phyloP scores from a whole-genome alignment of 2,329 filamentous ascomycete species.

The Penicillium sp. region DNA sequence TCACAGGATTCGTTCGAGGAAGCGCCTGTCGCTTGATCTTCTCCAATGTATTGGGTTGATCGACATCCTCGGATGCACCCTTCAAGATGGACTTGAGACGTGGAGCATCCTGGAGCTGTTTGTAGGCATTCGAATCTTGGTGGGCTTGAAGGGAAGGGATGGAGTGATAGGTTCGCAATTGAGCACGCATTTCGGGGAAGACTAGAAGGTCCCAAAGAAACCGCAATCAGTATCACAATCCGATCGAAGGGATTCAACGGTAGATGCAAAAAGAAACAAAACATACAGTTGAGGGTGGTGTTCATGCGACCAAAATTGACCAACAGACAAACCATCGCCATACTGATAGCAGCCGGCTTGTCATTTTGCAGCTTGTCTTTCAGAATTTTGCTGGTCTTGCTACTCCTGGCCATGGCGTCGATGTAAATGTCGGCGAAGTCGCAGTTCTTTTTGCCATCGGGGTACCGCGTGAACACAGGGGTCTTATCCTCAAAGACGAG shows the following conservation, averaged over 20 bases:
- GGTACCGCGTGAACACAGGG: constrained; percentile 85
- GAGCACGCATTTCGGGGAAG: constrained; percentile 98
- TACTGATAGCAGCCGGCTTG: constrained; percentile 87
- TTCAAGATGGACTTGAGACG: constrained; percentile 96
- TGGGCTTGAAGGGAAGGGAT: constrained; percentile 95
- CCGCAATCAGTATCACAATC: constrained; percentile 10
- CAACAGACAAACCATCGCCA: constrained; percentile 98
- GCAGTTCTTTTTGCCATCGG: constrained; percentile 73
- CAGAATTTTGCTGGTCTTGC: constrained; percentile 97
- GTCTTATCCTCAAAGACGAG: constrained; percentile 65
- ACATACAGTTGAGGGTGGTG: constrained; percentile 91
- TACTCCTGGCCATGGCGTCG: constrained; percentile 97
- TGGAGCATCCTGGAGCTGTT: constrained; percentile 95
- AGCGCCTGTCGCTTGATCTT: constrained; percentile 71
- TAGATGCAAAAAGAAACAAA: constrained; percentile 9
- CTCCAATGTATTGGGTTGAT: constrained; percentile 81
- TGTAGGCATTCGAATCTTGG: constrained; percentile 94
- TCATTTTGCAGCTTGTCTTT: constrained; percentile 95
- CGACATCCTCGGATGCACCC: constrained; percentile 87
- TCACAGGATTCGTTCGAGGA: constrained; percentile 93
- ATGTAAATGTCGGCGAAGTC: constrained; percentile 95
- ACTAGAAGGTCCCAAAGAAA: constrained; percentile 57
- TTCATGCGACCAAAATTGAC: constrained; percentile 99
- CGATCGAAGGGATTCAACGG: neutral
- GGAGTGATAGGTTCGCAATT: constrained; percentile 95